Evolutionary conservation across 768 basidiomycete species (phyloP), one percentile per base, ranked within the genome.

Genomic region (Suillus occidentalis): DNA sequence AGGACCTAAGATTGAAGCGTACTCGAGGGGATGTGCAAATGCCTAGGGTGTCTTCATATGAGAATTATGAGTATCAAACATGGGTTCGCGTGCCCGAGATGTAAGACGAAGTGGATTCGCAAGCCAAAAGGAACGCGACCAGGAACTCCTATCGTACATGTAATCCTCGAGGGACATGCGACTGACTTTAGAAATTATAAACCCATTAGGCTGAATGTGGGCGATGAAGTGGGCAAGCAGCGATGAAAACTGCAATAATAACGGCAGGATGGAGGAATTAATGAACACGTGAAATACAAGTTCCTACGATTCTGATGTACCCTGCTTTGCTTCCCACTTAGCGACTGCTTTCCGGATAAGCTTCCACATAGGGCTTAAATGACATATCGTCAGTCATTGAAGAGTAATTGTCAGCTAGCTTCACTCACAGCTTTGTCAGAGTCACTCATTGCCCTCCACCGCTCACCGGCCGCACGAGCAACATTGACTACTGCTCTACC

Each of bases 381-480:
- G 34, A 53, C 34, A 22, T 45, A 7, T 47, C 28, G 37, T 22
- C 18, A 47, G 36, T 22, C 25, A 47, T 28, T 12, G 3, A 22
- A 14, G 4, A 34, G 34, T 18, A 9, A 31, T 59, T 36, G 22
- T 39, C 25, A 40, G 6, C 20, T 18, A 10, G 12, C 7, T 52
- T 42, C 49, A 64, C 72, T 39, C 43, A 78, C 79, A 7, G 69
- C 68, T 65, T 76, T 79, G 62, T 78, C 77, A n/a, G 69, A 70
- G 2, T 53, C 14, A 8, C 76, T 69, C 75, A 81, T 68, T 34
- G 68, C 67, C 18, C 65, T 70, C 79, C 79, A 80, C 16, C 68
- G 70, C 6, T 45, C 61, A 18, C 43, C 79, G 25, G 72, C 73
- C 16, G 65, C 67, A 39, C 66, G 14, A 4, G 66, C 37, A 13